Evolutionary conservation across 208 protist species (phyloP).

Genomic region (Herpetomonas samuelpessoai): DNA sequence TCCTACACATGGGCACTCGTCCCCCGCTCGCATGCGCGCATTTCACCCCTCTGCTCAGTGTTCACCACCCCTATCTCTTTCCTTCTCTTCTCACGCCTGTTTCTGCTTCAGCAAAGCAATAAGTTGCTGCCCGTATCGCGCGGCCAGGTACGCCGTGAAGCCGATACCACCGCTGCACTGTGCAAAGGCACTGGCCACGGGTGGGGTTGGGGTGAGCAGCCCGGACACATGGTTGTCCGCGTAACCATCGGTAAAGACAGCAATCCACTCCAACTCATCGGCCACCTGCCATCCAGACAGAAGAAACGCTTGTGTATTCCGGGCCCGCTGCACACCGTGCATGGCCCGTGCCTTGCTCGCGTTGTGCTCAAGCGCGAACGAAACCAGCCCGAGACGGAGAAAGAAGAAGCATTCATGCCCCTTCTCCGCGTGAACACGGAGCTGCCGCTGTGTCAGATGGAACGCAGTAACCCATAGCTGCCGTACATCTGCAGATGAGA

Average conservation of each 20-base stretch:
- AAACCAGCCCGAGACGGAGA: conserved; percentile 55
- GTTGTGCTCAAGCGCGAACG: conserved; percentile 27
- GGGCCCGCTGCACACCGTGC: neutral
- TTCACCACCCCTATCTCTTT: too few relatives aligned
- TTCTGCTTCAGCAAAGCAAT: too few relatives aligned
- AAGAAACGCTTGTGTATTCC: neutral
- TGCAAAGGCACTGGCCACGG: neutral
- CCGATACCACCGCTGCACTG: neutral
- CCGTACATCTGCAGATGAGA: neutral
- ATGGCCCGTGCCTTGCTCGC: neutral
- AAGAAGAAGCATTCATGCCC: conserved; percentile 75
- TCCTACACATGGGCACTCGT: too few relatives aligned
- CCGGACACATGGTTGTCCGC: conserved; percentile 1
- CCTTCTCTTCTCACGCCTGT: too few relatives aligned
- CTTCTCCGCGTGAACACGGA: conserved; percentile 60
- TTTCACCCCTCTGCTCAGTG: too few relatives aligned
- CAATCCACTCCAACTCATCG: conserved; percentile 60
- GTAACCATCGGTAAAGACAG: conserved; percentile 19
- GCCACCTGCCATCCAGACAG: conserved; percentile 38
- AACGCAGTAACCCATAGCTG: conserved; percentile 36
- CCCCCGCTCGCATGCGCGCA: too few relatives aligned
- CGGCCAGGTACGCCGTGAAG: conserved; percentile 39
- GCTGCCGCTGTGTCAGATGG: conserved; percentile 33
- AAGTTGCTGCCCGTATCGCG: conserved; percentile 62
- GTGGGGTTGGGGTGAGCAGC: neutral